Evolutionary conservation across 192 early-diverging fungal species (phyloP), one percentile per base, ranked within the genome.

Genomic region (Linnemannia hyalina): DNA sequence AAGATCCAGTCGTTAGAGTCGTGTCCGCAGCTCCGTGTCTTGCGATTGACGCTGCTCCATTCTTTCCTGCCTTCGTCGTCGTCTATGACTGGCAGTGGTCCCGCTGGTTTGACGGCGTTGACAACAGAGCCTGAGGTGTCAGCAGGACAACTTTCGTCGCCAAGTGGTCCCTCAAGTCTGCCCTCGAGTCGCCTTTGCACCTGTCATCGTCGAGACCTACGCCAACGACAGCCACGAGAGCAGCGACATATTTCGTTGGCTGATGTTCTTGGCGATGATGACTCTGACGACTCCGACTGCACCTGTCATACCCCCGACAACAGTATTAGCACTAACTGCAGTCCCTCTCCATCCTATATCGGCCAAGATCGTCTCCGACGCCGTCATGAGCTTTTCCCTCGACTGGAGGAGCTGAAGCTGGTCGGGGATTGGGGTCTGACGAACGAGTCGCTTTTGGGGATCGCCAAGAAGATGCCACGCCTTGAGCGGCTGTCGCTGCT

Each of bases 341-440:
- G 0, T 26, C 23, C 60, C 0, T 65, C 60, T 4, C 23, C 29
- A 13, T 65, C 60, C 60, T 65, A 46, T 20, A 76, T n/a, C 40
- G n/a, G 29, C 5, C 55, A 46, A 6, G 36, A 46, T 35, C 32
- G 41, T 57, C 60, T 70, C 54, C 40, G 35, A 29, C 41, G 36
- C 0, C 32, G 35, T 35, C 15, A 29, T 1, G 32, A 60, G 0
- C 60, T 73, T 7, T 77, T 84, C 22, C 72, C 60, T 11, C 22
- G 38, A 16, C 69, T 84, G 40, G 68, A 84, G n/a, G 82, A 84
- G 22, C 77, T 84, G 18, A 78, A 63, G 18, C 26, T 84, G 46
- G 82, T 70, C 7, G 82, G 82, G 16, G 76, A 84, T 32, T 84
- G 82, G 82, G 74, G 77, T 49, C 82, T 84, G 32, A 22, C 32